A percentile compares a stretch with the other conserved stretches of the same genome.
Conservation (phyloP, 768 basidiomycete genomes). For the Crepidotus variabilis region DNA sequence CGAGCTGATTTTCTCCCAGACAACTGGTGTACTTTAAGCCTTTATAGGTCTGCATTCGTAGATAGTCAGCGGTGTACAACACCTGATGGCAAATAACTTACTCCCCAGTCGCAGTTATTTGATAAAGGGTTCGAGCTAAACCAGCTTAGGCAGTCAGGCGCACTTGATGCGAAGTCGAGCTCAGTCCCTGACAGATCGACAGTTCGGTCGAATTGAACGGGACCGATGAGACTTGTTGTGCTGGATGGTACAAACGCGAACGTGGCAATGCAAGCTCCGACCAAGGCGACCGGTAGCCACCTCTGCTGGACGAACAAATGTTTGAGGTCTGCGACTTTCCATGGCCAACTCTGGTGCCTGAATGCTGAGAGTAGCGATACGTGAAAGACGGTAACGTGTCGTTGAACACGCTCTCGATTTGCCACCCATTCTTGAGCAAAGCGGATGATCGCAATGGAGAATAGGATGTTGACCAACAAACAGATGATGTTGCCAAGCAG, state of each 20-base stretch:
- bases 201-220: constrained; percentile 10
- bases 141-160: constrained; percentile 13
- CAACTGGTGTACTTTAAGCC: constrained; percentile 14
- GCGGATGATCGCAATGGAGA: constrained; percentile 13
- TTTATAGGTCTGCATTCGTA: constrained; percentile 8
- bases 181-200: constrained; percentile 11
- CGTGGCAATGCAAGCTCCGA: constrained; percentile 9
- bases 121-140: constrained; percentile 7
- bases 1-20: constrained; percentile 18
- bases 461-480: constrained; percentile 11
- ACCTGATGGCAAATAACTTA: not conserved
- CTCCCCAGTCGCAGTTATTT: constrained; percentile 11
- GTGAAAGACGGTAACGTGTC: constrained; percentile 4
- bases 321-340: constrained; percentile 6
- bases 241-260: constrained; percentile 14
- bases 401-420: not conserved
- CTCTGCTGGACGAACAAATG: not conserved
- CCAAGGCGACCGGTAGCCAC: constrained; percentile 6
- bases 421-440: constrained; percentile 15
- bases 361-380: constrained; percentile 13
- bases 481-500: constrained; percentile 12
- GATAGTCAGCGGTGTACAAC: not conserved
- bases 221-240: constrained; percentile 13
- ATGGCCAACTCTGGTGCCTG: constrained; percentile 13
- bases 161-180: constrained; percentile 16